Evolutionary conservation across 202 grass and related monocot species (phyloP), one percentile per base, ranked within the genome.

Genomic region (Elaeis oleifera): DNA sequence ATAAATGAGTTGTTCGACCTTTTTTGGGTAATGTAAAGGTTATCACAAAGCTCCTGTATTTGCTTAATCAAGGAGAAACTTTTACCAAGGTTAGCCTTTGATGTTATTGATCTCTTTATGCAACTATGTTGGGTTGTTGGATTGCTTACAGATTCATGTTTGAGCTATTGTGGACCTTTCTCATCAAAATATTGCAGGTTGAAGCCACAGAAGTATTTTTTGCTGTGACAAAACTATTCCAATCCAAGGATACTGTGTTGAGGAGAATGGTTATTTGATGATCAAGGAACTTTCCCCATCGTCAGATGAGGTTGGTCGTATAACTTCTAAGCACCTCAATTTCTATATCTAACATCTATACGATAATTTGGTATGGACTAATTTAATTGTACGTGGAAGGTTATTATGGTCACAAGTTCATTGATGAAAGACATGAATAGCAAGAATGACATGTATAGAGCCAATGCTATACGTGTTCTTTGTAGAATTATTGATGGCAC

Each of bases 371-470:
- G 70, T 16, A 7, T 44, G 59, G 49, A 54, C 51, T 54, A 26
- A 64, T 24, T 50, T 59, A 23, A 14, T 80, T 16, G 17, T 53
- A 73, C 58, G 56, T 2, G 72, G 48, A 67, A 99, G 94, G 94
- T 99, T 78, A 99, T 99, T 68, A 99, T 94, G 59, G 94, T 99
- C 67, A 99, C 94, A 13, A 99, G 94, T 50, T 99, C 94, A 20
- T 74, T 99, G 80, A 99, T 97, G 94, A 97, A 97, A 71, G 94
- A 97, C 74, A 97, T 97, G 88, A 97, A 97, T 67, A 97, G 94
- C 77, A 99, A 94, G 71, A 99, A 72, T 21, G 94, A 99, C 75
- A 99, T 99, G 94, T 99, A 99, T 68, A 64, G 88, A 67, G 94
- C 94, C 0, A 99, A 99, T 56, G 94, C 94, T 60, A 99, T 99